Conservation (phyloP, 257 asterid genomes). For the Rauvolfia tetraphylla region DNA sequence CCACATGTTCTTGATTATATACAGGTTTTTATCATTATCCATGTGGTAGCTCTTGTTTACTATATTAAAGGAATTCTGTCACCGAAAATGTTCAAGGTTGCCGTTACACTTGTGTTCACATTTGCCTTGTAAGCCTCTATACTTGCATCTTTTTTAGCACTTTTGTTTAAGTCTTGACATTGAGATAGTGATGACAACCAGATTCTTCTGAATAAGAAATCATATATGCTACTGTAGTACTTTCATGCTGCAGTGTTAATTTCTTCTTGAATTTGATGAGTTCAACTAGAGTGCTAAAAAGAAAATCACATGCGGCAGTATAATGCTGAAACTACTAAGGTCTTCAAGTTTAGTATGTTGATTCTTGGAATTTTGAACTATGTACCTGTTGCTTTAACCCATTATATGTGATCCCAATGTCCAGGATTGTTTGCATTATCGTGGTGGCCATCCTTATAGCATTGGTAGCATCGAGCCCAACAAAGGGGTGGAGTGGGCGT, state of each 20-base stretch:
- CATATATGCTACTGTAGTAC: neutral
- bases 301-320: neutral
- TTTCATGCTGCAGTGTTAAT: neutral
- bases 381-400: slow-evolving; percentile 7
- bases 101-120: slow-evolving; percentile 82
- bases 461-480: slow-evolving; percentile 98
- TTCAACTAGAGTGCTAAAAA: neutral
- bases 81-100: slow-evolving; percentile 94
- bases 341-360: neutral
- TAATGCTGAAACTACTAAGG: neutral
- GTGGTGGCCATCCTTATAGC: slow-evolving; percentile 77
- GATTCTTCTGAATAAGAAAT: neutral
- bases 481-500: slow-evolving; percentile 99
- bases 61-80: slow-evolving; percentile 87
- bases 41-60: slow-evolving; percentile 90
- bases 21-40: slow-evolving; percentile 88
- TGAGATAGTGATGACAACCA: neutral
- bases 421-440: slow-evolving; percentile 76
- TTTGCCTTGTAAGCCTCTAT: slow-evolving; percentile 73
- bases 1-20: slow-evolving; percentile 16
- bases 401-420: slow-evolving; percentile 9
- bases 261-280: neutral
- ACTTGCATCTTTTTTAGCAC: slow-evolving; percentile 17
- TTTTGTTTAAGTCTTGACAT: neutral
- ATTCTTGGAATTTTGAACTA: neutral